Percentiles rank a stretch among this genome's conserved stretches.
Evolutionary conservation across 2,329 filamentous ascomycete species (phyloP).

Genomic region (Aspergillus pseudoterreus): DNA sequence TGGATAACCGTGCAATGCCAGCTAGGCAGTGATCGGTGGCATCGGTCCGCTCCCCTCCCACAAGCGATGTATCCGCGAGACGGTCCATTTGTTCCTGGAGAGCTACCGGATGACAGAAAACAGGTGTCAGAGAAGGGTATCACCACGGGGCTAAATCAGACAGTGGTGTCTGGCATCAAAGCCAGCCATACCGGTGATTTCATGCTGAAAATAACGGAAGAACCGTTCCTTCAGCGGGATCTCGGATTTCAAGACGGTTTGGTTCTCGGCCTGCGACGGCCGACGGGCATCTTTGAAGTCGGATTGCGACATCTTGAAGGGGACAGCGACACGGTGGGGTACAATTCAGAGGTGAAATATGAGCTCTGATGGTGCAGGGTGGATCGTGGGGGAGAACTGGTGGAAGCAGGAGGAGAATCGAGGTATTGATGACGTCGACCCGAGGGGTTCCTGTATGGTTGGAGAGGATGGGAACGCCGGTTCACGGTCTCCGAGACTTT

Average conservation of each 20-base stretch:
- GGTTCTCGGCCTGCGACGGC: constrained; percentile 30
- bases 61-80: constrained; percentile 58
- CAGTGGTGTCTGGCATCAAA: not conserved
- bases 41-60: constrained; percentile 73
- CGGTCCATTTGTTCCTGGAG: constrained; percentile 72
- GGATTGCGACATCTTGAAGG: constrained; percentile 28
- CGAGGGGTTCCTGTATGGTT: constrained; percentile 1
- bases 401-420: not conserved
- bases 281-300: constrained; percentile 25
- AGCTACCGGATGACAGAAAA: constrained; percentile 44
- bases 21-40: constrained; percentile 77
- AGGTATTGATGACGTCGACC: constrained; percentile 34
- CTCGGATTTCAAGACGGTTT: constrained; percentile 32
- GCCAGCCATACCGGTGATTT: constrained; percentile 60
- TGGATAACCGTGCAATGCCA: constrained; percentile 74
- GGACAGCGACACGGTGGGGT: not conserved
- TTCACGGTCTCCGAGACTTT: not conserved
- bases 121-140: constrained; percentile 14
- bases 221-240: constrained; percentile 68
- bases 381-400: not conserved
- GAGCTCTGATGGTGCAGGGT: not conserved
- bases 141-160: not conserved
- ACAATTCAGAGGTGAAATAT: not conserved
- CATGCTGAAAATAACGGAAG: constrained; percentile 76
- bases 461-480: not conserved